phyloP scores from a whole-genome alignment of 495 filamentous ascomycete genomes.

The Xylaria intraflava region DNA sequence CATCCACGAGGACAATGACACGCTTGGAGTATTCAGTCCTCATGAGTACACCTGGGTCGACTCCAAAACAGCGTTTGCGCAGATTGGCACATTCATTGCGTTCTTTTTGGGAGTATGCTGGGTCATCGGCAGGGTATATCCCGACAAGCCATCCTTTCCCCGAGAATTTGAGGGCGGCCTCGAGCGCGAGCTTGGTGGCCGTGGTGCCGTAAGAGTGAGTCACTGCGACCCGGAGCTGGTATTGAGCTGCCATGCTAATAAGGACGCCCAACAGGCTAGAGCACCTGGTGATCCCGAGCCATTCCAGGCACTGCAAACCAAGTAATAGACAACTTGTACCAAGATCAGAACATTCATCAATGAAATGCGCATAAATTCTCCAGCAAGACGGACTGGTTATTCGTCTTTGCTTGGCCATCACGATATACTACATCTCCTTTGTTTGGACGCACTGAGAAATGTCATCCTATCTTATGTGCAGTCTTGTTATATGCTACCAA shows the following conservation, averaged over 20 bases:
- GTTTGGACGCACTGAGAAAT: not conserved
- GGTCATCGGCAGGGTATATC: conserved; percentile 65
- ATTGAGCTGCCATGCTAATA: not conserved
- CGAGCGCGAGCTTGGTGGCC: conserved; percentile 77
- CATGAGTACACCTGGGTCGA: conserved; percentile 83
- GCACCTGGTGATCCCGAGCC: conserved; percentile 38
- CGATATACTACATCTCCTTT: conserved; percentile 2
- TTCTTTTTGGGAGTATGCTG: conserved; percentile 64
- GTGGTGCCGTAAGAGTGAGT: conserved; percentile 44
- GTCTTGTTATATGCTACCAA: not conserved
- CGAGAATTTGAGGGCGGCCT: conserved; percentile 78
- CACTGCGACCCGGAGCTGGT: not conserved
- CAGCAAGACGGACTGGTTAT: not conserved
- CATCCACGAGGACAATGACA: conserved; percentile 94
- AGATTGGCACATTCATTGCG: conserved; percentile 68
- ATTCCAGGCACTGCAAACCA: conserved; percentile 21
- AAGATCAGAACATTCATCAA: conserved; percentile 1
- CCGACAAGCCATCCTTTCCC: conserved; percentile 74
- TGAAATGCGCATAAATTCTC: not conserved
- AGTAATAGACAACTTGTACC: conserved; percentile 15
- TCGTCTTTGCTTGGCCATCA: not conserved
- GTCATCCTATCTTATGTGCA: not conserved
- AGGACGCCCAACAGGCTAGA: conserved; percentile 31
- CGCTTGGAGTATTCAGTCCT: conserved; percentile 82
- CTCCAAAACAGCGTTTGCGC: conserved; percentile 61